Conservation (phyloP, 164 flowering plant species). For the Saururus chinensis region DNA sequence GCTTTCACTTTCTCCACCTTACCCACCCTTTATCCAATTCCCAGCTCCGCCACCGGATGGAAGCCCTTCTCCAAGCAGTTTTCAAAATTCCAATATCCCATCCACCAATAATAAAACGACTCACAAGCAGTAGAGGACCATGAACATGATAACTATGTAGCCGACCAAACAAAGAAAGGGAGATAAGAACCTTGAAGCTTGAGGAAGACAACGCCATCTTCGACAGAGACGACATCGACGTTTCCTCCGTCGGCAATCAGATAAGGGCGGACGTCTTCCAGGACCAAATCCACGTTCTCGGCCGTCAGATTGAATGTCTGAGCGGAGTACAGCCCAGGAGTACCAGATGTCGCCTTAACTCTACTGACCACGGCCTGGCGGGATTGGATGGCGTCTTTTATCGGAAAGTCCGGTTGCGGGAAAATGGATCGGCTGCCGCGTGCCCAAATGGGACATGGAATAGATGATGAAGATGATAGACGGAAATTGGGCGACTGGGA, state of each 20-base stretch:
- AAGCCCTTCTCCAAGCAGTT: not conserved
- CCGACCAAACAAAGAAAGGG: not conserved
- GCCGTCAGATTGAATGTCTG: conserved; percentile 56
- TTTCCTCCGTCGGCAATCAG: conserved; percentile 92
- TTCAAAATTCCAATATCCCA: not conserved
- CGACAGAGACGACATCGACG: conserved; percentile 87
- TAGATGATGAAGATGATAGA: too few species aligned
- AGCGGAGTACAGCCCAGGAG: conserved; percentile 77
- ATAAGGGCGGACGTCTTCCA: conserved; percentile 88
- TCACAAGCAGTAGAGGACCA: not conserved
- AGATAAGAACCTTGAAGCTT: conserved; percentile 55
- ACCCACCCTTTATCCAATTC: too few species aligned
- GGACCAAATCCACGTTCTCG: conserved; percentile 72
- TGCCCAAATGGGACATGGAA: too few species aligned
- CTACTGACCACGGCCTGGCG: conserved; percentile 6
- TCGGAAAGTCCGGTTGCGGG: not conserved
- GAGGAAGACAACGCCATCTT: conserved; percentile 72
- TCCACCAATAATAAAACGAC: not conserved
- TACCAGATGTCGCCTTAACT: conserved; percentile 12
- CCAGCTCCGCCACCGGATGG: not conserved
- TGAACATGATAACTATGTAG: too few species aligned
- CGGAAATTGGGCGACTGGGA: too few species aligned
- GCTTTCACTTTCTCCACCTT: not conserved
- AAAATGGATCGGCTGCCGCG: not conserved
- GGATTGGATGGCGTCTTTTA: conserved; percentile 9